These are phyloP conservation scores for Trichoderma gracile DNA, from an alignment of 2,329 filamentous ascomycete genomes.

Conservation along the genomic window DNA sequence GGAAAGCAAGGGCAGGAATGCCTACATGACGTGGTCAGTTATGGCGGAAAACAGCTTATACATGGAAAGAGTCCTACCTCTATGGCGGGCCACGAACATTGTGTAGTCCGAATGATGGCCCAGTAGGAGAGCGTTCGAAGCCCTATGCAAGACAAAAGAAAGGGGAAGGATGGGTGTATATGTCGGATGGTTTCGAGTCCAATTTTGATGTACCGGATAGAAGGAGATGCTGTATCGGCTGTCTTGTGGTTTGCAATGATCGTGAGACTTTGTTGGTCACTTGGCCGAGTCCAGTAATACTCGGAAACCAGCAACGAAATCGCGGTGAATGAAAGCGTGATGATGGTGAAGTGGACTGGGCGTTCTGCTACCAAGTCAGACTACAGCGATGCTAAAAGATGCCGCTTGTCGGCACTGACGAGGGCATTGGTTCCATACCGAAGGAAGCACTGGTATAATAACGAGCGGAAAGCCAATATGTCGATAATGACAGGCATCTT, in stretches of 20 bases:
- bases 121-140: constrained; percentile 35
- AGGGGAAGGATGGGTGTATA: neutral
- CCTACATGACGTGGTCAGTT: constrained; percentile 28
- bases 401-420: neutral
- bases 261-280: neutral
- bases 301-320: neutral
- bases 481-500: constrained; percentile 24
- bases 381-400: neutral
- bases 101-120: constrained; percentile 38
- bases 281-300: neutral
- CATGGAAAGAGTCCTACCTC: constrained; percentile 32
- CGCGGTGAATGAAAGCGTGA: constrained; percentile 22
- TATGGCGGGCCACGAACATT: constrained; percentile 37
- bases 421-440: constrained; percentile 32
- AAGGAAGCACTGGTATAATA: constrained; percentile 42
- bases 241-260: constrained; percentile 16
- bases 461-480: constrained; percentile 44
- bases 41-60: neutral
- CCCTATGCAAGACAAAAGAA: constrained; percentile 21
- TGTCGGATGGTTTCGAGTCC: neutral
- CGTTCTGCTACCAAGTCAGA: constrained; percentile 32
- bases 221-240: neutral
- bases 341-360: constrained; percentile 40
- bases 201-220: neutral
- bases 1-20: constrained; percentile 34